These are phyloP conservation scores for Haplosporangium sp. DNA, from an alignment of 371 early-diverging fungal species.

Conservation along the genomic window DNA sequence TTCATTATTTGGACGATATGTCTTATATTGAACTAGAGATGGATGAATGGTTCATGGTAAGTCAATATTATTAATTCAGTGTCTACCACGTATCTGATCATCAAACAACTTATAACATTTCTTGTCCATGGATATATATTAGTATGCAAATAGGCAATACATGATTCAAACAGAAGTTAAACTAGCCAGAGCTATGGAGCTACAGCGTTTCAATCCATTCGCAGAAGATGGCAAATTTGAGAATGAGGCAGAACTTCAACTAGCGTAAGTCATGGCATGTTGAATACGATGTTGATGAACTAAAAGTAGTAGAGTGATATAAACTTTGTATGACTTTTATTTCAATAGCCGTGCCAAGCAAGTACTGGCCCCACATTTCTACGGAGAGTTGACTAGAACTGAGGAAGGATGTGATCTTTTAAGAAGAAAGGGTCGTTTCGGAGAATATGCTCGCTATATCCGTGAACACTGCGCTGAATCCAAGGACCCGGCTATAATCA, in stretches of 20 bases:
- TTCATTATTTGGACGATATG: slow-evolving; percentile 75
- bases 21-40: slow-evolving; percentile 84
- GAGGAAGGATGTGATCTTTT: slow-evolving; percentile 80
- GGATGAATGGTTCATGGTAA: slow-evolving; percentile 87
- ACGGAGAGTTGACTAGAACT: slow-evolving; percentile 86
- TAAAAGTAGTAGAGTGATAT: no score
- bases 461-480: slow-evolving; percentile 65
- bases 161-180: slow-evolving; percentile 83
- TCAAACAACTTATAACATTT: neutral
- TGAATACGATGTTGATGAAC: neutral
- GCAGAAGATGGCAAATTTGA: slow-evolving; percentile 52
- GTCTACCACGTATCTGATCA: no score
- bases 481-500: slow-evolving; percentile 55
- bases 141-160: slow-evolving; percentile 85
- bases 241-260: slow-evolving; percentile 31
- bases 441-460: slow-evolving; percentile 71
- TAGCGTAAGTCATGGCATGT: slow-evolving; percentile 24
- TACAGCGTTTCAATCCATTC: slow-evolving; percentile 45
- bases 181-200: slow-evolving; percentile 71
- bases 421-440: slow-evolving; percentile 75
- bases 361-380: slow-evolving; percentile 81
- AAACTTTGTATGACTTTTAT: neutral
- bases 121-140: neutral
- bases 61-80: neutral
- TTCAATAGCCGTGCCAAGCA: slow-evolving; percentile 29